Evolutionary conservation across 257 asterid species (phyloP), one percentile per base, ranked within the genome.

Genomic region (Petunia secreta): DNA sequence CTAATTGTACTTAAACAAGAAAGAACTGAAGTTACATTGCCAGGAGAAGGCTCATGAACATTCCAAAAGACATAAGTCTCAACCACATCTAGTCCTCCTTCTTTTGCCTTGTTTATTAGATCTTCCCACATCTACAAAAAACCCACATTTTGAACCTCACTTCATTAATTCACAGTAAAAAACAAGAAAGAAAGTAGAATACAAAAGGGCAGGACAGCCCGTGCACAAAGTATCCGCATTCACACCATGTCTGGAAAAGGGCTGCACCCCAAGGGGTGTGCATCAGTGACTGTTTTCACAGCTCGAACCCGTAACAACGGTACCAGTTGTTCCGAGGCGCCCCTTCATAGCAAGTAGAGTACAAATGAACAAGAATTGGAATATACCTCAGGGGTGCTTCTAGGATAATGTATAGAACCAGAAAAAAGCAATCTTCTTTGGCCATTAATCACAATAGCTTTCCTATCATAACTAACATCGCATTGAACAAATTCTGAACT

Each of bases 11-110:
- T 57, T 8, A 37, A 57, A 62, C 4, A 37, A 69, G 6, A 25
- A 0, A 8, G 73, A 73, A 73, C 40, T 25, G 25, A 82, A 13
- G 38, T 83, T n/a, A 83, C 85, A 63, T 83, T 73, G 75, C 86
- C 86, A 73, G 77, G 86, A 67, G 83, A 83, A 79, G 86, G 86
- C 63, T 83, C 86, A 37, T 83, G 86, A 36, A 83, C 78, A 64
- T 83, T 83, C 86, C 86, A 83, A 46, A 83, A 83, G 8, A 83
- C 86, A 48, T 83, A 83, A 14, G 86, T 83, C 44, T 83, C 86
- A 55, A 83, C 55, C 81, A 83, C 86, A 74, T 83, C 86, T 64
- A 83, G 75, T 2, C 86, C 86, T 63, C 86, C 86, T 53, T 64
- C 77, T 79, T 79, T 83, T 34, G 86, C 86, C 60, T 83, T 83